A percentile compares a stretch with the other conserved stretches of the same genome.
phyloP scores from a whole-genome alignment of 306 rosid species.

The Cucumis melo region DNA sequence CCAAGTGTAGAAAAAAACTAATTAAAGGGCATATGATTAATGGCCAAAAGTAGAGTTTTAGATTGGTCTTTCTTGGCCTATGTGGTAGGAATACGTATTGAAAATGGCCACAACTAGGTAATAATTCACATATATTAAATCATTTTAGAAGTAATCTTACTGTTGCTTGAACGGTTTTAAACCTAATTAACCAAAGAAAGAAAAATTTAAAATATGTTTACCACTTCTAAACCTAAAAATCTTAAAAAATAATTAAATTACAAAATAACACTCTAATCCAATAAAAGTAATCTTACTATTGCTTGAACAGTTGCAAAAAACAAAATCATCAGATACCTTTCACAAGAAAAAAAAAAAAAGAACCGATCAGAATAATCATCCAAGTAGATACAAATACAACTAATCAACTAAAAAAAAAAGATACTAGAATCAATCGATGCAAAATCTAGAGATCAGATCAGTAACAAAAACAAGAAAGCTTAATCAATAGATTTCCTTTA shows the following conservation, averaged over 20 bases:
- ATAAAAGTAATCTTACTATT: constrained; percentile 29
- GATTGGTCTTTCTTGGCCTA: not conserved
- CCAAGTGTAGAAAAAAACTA: no score
- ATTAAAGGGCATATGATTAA: not conserved
- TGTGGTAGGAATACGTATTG: not conserved
- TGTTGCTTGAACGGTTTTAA: not conserved
- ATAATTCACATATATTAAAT: not conserved
- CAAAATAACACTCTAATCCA: not conserved
- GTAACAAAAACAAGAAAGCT: no score
- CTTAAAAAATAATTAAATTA: no score
- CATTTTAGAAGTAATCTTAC: not conserved
- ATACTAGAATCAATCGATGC: no score
- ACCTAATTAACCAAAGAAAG: constrained; percentile 28
- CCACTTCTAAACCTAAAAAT: not conserved
- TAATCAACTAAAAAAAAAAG: no score
- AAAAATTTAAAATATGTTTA: no score
- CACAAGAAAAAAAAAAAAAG: not conserved
- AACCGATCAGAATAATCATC: not conserved
- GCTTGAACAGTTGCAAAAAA: constrained; percentile 77
- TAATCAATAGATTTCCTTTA: constrained; percentile 25
- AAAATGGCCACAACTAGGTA: not conserved
- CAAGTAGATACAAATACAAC: not conserved
- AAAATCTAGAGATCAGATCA: not conserved
- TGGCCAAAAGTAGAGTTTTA: not conserved
- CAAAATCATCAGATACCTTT: constrained; percentile 71